These are phyloP conservation scores for Jimgerdemannia flammicorona DNA, from an alignment of 192 early-diverging fungal genomes.

Conservation along the genomic window DNA sequence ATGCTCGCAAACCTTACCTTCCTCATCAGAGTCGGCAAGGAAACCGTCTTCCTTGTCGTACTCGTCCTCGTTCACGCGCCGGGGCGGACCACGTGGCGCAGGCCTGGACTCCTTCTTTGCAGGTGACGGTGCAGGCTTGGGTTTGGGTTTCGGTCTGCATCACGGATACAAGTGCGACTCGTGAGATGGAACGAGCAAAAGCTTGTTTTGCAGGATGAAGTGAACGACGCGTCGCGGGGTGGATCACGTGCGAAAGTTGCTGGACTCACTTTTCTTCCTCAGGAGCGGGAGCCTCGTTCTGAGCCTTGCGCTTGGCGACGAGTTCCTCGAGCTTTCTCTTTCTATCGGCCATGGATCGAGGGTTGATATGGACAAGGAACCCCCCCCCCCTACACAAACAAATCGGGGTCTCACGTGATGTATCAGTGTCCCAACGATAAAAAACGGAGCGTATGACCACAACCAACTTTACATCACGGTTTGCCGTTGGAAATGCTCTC, in stretches of 20 bases:
- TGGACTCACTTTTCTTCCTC: not conserved
- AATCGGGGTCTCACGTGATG: too few species aligned
- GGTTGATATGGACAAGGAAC: too few species aligned
- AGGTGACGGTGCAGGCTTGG: not conserved
- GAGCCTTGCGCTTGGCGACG: not conserved
- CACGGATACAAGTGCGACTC: too few species aligned
- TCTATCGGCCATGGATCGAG: not conserved
- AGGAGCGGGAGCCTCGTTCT: not conserved
- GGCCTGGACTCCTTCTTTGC: not conserved
- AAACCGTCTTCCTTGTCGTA: not conserved
- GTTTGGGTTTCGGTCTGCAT: not conserved
- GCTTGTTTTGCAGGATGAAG: too few species aligned
- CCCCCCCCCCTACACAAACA: too few species aligned
- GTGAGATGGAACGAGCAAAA: not conserved
- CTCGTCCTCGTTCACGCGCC: not conserved
- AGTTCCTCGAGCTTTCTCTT: slow-evolving; percentile 9
- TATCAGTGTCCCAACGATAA: too few species aligned
- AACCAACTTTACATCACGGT: too few species aligned
- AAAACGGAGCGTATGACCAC: too few species aligned
- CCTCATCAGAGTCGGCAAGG: not conserved
- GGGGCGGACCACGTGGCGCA: not conserved
- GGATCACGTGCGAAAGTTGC: too few species aligned
- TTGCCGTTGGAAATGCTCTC: too few species aligned
- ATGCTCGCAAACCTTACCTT: not conserved
- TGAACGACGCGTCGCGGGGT: not conserved